Base-by-base conservation (phyloP, 2,329 filamentous ascomycete species). In the Fusarium xyrophilum region DNA sequence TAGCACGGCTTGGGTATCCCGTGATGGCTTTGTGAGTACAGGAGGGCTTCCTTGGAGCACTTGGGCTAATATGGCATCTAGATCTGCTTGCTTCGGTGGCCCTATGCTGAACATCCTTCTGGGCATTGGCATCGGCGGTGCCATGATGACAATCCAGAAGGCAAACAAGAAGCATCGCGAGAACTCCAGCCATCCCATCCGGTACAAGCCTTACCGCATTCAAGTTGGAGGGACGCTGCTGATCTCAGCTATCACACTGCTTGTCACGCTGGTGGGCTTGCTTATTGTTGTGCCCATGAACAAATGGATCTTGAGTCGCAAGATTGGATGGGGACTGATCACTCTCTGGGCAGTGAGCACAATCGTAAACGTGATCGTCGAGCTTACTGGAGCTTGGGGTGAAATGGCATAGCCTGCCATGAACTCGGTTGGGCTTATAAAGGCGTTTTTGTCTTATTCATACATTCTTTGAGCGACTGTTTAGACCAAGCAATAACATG, bases 91-190 rank as follows among this genome's bases (percentile, higher is more conserved):
- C 77, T 97, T 99, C 77, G 96, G 96, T n/a, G 96, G 96, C 0
- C 96, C 96, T 0, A 95, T 99, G 93, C 86, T 99, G 40, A 99
- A 99, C 74, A 99, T 99, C 67, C 82, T 99, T 0, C 86, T 99
- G 7, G 96, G 96, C 1, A 94, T 99, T 54, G 96, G 96, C n/a
- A 83, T 98, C 7, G 92, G 91, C 28, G 96, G 96, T 19, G 86
- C 93, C 39, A 96, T 94, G 76, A 96, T 97, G 86, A 94, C 92
- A 59, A 84, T 96, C 19, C 85, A 86, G 56, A 85, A 88, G 33
- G 91, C 91, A 21, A 87, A 91, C 71, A 84, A 87, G 66, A 83
- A 84, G 54, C 88, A 92, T 64, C 79, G 82, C 30, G 89, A 90
- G 70, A 89, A 95, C 73, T 92, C 92, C 0, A 82, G 88, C 21